Base-by-base conservation (phyloP, 208 protist genomes). In the Angomonas ambiguus region DNA sequence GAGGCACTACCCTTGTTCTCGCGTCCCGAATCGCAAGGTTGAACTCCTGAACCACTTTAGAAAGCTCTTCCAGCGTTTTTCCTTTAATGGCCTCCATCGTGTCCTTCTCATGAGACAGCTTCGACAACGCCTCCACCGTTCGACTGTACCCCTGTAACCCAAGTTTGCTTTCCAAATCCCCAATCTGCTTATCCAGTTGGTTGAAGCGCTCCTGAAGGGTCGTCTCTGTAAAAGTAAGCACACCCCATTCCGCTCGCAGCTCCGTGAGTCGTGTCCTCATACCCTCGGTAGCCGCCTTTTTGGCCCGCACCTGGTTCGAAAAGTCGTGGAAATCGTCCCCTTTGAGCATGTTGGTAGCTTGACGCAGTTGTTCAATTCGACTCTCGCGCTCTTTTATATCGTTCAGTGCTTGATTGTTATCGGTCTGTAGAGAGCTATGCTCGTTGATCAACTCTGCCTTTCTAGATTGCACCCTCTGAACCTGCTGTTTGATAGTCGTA, bases 41-140 rank as follows among this genome's bases (percentile, higher is more conserved):
- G 57, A 96, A 94, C 38, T 95, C 85, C 66, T 94, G 83, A 74
- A 95, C 88, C 6, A 96, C 89, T 24, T 74, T 75, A 32, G 91
- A 92, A 35, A 96, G 85, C 74, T 96, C 84, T 64, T 96, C 88
- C 3, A 96, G 72, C 27, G 88, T 96, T 69, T 92, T 90, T 24
- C 88, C 87, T 74, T 96, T 96, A 11, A 92, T 56, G 75, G 87
- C 85, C 70, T 96, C 88, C 31, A 95, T 79, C 4, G 79, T 76
- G 63, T 94, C 79, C 70, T 92, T 92, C 77, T 96, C 83, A 32
- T 81, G 72, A 3, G 84, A 87, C 35, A 96, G 78, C 75, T 88
- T 82, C 32, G 76, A 84, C 10, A 96, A 73, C n/a, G 77, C 68
- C 69, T 94, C 84, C 51, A 91, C 73, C 35, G 88, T 89, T 56